Evolutionary conservation across 2,329 filamentous ascomycete genomes (phyloP), one percentile per base, ranked within the genome.

Genomic region (Verruconis gallopava): DNA sequence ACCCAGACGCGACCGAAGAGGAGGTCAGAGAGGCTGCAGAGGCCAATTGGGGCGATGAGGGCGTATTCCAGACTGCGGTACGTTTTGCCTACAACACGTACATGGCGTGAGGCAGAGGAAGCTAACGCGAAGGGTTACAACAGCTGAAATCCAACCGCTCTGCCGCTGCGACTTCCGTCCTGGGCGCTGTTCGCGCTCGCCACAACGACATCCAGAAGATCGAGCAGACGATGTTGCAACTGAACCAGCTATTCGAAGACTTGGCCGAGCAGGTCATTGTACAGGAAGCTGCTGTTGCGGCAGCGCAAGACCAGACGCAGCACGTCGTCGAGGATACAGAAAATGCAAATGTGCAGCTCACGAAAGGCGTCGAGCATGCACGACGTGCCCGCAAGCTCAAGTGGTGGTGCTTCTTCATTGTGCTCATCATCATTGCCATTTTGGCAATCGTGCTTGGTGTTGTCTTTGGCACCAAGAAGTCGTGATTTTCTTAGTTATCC

Each of bases 181-280:
- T 89, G 38, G 81, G 81, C 49, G 80, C 81, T 48, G 84, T 89
- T 30, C 80, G 81, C 49, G 82, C 81, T 28, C 81, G 84, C 43
- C 84, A 89, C 68, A 84, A 82, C 56, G 84, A 89, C 63, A 78
- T 89, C 48, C 75, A 84, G 63, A 76, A 75, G 60, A 89, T 91
- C 51, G 82, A 89, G 61, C 70, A 74, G 56, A 85, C 81, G 4
- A 71, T 89, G 49, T 65, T 67, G 25, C 80, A 89, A 58, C 72
- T 89, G 33, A 71, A 75, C 19, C 57, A 71, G 37, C 71, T 89
- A 51, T 86, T 85, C 66, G 68, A 78, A 49, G 77, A 88, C 53
- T 75, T 91, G 47, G 80, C 81, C 45, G 75, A 81, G 51, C 68
- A 81, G 46, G 77, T 89, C 45, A 74, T 84, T 51, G 71, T 79